phyloP scores from a whole-genome alignment of 768 basidiomycete genomes.

The Tephrocybe sp. region DNA sequence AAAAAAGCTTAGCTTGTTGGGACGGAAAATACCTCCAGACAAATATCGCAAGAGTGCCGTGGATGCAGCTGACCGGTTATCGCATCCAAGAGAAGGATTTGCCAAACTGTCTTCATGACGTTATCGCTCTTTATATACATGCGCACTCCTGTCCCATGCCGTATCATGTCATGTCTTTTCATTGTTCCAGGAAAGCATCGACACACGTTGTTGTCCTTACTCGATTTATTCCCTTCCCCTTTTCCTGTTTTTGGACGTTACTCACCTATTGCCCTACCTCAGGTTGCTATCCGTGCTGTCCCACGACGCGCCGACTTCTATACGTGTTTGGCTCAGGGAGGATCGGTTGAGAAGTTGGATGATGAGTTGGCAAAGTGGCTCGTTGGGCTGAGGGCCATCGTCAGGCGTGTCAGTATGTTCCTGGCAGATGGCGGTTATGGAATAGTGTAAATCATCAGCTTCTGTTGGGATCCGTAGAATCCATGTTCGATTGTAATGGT shows the following conservation, averaged over 20 bases:
- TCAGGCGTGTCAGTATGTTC: conserved; percentile 50
- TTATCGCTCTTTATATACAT: not conserved
- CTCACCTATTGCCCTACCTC: not conserved
- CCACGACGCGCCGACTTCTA: conserved; percentile 67
- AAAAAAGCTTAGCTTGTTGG: no score
- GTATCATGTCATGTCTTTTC: not conserved
- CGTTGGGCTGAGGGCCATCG: conserved; percentile 50
- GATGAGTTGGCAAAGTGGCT: conserved; percentile 62
- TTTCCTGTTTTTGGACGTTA: no score
- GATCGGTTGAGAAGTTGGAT: conserved; percentile 53
- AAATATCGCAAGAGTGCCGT: no score
- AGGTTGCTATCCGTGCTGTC: conserved; percentile 62
- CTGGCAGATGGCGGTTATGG: conserved; percentile 55
- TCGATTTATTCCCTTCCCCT: no score
- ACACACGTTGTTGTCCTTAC: no score
- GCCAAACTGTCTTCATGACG: not conserved
- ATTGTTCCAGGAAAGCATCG: not conserved
- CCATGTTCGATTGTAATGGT: not conserved
- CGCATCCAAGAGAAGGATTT: no score
- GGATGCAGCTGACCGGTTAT: no score
- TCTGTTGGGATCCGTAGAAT: not conserved
- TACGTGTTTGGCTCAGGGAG: conserved; percentile 57
- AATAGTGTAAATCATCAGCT: conserved; percentile 32
- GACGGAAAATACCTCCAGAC: no score
- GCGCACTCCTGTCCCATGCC: not conserved